Conservation (phyloP, 2,329 filamentous ascomycete genomes). For the Aureobasidium lini region DNA sequence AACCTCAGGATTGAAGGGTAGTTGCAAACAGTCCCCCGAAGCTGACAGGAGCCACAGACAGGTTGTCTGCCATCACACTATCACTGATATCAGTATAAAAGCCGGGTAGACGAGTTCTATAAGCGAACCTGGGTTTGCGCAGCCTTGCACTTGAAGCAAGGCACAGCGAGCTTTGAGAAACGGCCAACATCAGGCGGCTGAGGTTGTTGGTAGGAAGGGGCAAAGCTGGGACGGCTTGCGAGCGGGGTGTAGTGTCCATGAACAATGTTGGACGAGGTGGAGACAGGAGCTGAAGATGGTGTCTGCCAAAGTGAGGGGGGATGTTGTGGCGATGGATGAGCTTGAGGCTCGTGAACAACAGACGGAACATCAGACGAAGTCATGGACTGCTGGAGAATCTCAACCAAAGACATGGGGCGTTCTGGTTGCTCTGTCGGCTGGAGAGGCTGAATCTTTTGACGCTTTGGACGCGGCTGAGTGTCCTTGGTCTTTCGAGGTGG, state of each 20-base stretch:
- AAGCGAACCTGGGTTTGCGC: not conserved
- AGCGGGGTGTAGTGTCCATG: not conserved
- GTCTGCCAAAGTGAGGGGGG: not conserved
- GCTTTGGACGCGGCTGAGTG: slow-evolving; percentile 2
- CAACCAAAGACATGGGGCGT: slow-evolving; percentile 22
- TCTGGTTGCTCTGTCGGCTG: slow-evolving; percentile 6
- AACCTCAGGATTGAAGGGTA: slow-evolving; percentile 14
- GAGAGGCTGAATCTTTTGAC: slow-evolving; percentile 5
- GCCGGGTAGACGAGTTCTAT: not conserved
- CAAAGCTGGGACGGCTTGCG: not conserved
- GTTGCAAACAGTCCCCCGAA: slow-evolving; percentile 10
- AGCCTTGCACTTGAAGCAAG: slow-evolving; percentile 14
- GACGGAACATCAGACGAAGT: not conserved
- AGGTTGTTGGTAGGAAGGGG: not conserved
- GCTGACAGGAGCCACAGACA: slow-evolving; percentile 6
- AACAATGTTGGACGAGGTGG: not conserved
- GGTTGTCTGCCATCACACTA: slow-evolving; percentile 13
- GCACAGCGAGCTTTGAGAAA: slow-evolving; percentile 8
- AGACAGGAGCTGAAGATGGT: not conserved
- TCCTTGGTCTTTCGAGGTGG: slow-evolving; percentile 4
- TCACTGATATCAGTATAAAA: not conserved
- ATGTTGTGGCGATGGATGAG: not conserved
- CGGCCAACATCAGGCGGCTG: slow-evolving; percentile 11
- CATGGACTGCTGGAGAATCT: slow-evolving; percentile 21
- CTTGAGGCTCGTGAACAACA: not conserved